Percentiles rank a stretch among this genome's conserved stretches.
These are phyloP conservation scores for Suillus lakei DNA, from an alignment of 768 basidiomycete species.

Conservation along the genomic window DNA sequence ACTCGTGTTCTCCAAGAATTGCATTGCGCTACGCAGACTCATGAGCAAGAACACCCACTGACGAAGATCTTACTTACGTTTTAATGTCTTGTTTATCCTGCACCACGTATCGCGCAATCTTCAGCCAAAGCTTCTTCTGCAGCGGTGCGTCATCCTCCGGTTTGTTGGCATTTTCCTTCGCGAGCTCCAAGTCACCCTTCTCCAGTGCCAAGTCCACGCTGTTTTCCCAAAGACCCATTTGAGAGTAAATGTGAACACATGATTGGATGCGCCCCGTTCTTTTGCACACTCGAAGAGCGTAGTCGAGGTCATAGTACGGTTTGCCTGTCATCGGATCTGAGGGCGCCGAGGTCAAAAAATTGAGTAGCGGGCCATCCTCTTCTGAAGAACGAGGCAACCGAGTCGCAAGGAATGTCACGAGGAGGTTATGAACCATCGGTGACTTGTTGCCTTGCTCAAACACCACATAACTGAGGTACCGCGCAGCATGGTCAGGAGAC, in stretches of 20 bases:
- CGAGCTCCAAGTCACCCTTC: slow-evolving; percentile 93
- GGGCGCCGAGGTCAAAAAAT: slow-evolving; percentile 84
- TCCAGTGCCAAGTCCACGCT: slow-evolving; percentile 94
- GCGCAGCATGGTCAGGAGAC: slow-evolving; percentile 83
- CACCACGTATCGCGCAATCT: slow-evolving; percentile 98
- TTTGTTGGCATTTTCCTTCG: slow-evolving; percentile 94
- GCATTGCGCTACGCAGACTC: slow-evolving; percentile 77
- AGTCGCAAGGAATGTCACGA: slow-evolving; percentile 84
- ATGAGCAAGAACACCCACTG: background rate
- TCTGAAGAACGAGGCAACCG: slow-evolving; percentile 47
- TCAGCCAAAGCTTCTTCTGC: slow-evolving; percentile 95
- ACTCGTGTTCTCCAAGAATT: slow-evolving; percentile 92
- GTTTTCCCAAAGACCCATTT: slow-evolving; percentile 97
- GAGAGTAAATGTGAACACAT: slow-evolving; percentile 95
- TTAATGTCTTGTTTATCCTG: slow-evolving; percentile 99
- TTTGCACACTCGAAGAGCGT: slow-evolving; percentile 92
- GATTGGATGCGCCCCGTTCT: slow-evolving; percentile 79
- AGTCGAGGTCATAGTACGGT: slow-evolving; percentile 97
- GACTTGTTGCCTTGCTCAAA: slow-evolving; percentile 82
- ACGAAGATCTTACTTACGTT: slow-evolving; percentile 62
- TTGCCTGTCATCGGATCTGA: slow-evolving; percentile 80
- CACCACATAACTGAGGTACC: slow-evolving; percentile 85
- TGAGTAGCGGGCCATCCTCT: slow-evolving; percentile 81
- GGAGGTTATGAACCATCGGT: slow-evolving; percentile 90
- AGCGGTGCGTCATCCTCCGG: slow-evolving; percentile 88